These are phyloP conservation scores for Spinellus fusiger DNA, from an alignment of 192 early-diverging fungal species.

Conservation along the genomic window DNA sequence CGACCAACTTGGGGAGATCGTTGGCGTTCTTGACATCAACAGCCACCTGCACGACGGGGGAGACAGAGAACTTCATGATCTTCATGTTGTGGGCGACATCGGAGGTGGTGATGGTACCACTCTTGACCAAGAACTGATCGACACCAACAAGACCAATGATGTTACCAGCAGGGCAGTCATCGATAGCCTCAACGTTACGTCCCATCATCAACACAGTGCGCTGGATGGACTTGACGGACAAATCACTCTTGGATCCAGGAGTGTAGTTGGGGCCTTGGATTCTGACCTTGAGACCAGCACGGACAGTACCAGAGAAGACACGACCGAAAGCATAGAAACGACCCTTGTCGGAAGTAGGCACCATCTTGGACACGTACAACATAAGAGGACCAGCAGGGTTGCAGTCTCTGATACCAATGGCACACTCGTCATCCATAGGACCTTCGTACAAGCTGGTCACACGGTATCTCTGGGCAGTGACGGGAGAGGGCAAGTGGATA, in stretches of 20 bases:
- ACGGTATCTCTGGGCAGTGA: conserved; percentile 89
- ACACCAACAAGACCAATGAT: conserved; percentile 98
- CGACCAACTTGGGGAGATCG: conserved; percentile 98
- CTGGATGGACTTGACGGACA: conserved; percentile 95
- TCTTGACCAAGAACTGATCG: conserved; percentile 99
- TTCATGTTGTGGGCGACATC: conserved; percentile 95
- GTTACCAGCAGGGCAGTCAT: conserved; percentile 99
- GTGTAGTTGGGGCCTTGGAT: conserved; percentile 96
- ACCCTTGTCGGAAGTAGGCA: conserved; percentile 97
- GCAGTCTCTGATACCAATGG: conserved; percentile 78
- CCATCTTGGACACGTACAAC: conserved; percentile 99
- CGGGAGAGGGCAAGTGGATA: conserved; percentile 95
- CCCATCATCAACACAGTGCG: conserved; percentile 99
- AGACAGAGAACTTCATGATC: conserved; percentile 99
- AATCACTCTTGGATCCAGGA: conserved; percentile 86
- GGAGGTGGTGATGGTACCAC: conserved; percentile 94
- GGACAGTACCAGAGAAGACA: conserved; percentile 98
- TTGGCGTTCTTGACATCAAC: conserved; percentile 97
- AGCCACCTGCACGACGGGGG: conserved; percentile 94
- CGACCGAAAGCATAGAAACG: conserved; percentile 99
- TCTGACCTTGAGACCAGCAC: conserved; percentile 96
- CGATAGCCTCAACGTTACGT: conserved; percentile 93
- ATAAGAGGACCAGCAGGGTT: conserved; percentile 94
- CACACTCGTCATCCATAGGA: conserved; percentile 91
- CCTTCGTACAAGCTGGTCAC: conserved; percentile 94